Evolutionary conservation across 2,329 filamentous ascomycete genomes (phyloP), one percentile per base, ranked within the genome.

Genomic region (Pseudogymnoascus destructans): DNA sequence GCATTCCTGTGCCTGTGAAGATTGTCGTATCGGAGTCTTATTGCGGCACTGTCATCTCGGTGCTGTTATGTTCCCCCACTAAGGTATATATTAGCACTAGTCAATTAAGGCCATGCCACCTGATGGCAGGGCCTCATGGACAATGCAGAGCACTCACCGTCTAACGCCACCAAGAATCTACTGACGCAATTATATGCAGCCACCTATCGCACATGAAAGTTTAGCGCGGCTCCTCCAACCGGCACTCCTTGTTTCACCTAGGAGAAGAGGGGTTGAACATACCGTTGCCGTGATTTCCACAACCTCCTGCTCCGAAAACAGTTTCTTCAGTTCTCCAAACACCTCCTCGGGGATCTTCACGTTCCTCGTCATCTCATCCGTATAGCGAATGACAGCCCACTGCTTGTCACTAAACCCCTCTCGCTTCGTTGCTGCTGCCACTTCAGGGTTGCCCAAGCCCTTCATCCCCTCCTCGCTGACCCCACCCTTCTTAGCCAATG

Each of bases 131-230:
- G 5, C 42, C 8, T 17, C 5, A 27, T 52, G 46, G 23, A 17
- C 4, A 4, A 52, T 30, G 42, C 42, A 52, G 46, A 58, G 19
- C 54, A 73, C 79, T 71, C 72, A 84, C 81, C 87, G 73, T 95
- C 85, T 59, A 95, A 70, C 11, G 89, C 89, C 17, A 95, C 88
- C 64, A 95, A 70, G 65, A 95, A 91, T 27, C 89, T 79, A 69
- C 86, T 90, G 13, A 95, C 88, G 67, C 87, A 91, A 69, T 95
- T 95, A 70, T 95, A 95, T 58, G 81, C 82, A 10, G 86, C 87
- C 63, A 89, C 79, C 67, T 69, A 57, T 58, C 46, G 13, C 30
- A 30, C 54, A 42, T 13, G 11, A 7, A 57, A 57, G 15, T 57
- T 49, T 52, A 36, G 52, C 46, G 35, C 35, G 11, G 23, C 32